Evolutionary conservation across 2,329 filamentous ascomycete species (phyloP).

Genomic region (Beauveria brongniartii): DNA sequence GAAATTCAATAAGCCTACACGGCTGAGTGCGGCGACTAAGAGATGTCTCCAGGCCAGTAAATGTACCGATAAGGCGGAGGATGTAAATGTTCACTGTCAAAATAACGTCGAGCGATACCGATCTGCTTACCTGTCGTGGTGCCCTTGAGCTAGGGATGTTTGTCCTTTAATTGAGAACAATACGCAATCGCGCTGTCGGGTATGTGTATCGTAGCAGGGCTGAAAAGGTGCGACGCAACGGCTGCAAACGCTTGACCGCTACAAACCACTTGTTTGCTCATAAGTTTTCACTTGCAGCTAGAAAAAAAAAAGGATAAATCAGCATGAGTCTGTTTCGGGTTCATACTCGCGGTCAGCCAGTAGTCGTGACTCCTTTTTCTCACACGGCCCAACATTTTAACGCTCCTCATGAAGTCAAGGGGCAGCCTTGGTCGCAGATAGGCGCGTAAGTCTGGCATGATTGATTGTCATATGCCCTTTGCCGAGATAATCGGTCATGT

Average conservation of each 20-base stretch:
- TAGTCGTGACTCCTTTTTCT: slow-evolving; percentile 4
- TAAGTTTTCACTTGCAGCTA: slow-evolving; percentile 3
- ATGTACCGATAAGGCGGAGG: background rate
- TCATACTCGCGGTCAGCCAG: slow-evolving; percentile 5
- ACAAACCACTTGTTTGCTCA: background rate
- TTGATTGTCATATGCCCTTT: background rate
- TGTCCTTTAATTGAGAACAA: no score
- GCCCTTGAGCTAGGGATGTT: no score
- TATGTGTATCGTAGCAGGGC: background rate
- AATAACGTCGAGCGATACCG: background rate
- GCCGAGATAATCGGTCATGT: slow-evolving; percentile 4
- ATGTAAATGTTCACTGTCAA: background rate
- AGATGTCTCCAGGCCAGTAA: slow-evolving; percentile 17
- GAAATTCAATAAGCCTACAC: background rate
- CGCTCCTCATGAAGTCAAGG: slow-evolving; percentile 12
- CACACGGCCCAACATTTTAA: slow-evolving; percentile 13
- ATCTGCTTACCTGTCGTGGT: background rate
- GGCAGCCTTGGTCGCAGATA: slow-evolving; percentile 1
- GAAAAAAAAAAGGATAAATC: background rate
- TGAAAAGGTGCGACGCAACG: background rate
- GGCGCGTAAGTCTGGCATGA: background rate
- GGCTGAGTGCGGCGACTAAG: slow-evolving; percentile 11
- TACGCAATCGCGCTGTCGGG: background rate
- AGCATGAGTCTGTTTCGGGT: slow-evolving; percentile 7
- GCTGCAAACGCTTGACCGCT: background rate